Base-by-base conservation (phyloP, 805 yeast species). In the Lipomyces orientalis region DNA sequence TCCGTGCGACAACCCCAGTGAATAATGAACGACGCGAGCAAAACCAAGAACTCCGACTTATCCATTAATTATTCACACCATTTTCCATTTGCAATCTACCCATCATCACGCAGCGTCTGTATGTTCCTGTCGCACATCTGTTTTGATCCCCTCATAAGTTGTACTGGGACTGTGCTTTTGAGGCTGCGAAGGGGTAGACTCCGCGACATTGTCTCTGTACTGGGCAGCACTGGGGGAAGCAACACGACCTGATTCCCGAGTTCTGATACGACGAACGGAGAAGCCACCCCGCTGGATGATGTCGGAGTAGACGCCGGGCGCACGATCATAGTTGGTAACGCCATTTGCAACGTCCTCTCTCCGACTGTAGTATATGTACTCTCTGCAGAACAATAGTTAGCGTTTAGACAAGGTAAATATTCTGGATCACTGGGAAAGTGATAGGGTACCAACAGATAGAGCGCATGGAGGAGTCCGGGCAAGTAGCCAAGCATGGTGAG, bases 401-500 rank as follows among this genome's bases (percentile, higher is more conserved):
- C 25, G n/a, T 43, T 43, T 43, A n/a, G 16, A 43, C 22, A 34
- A 43, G 10, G n/a, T 5, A 4, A 43, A 43, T n/a, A n/a, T n/a
- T 2, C 19, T 25, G 16, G 22, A 43, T n/a, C n/a, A 2, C 7
- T 8, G 7, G 49, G 16, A 3, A 19, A 43, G 25, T 9, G 49
- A 31, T 25, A 19, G 55, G 55, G 14, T 4, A 67, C 71, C 39
- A 57, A 67, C 71, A 69, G 68, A 54, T 69, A 69, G 46, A 69
- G 57, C 6, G 72, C 72, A 35, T 69, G 72, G 14, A 69, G 62
- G 10, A 69, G 64, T 4, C 91, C 92, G 1, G 92, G 92, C 56
- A 88, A 77, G 74, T 85, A 87, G 37, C 90, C 91, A 65, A 88
- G 80, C 62, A 85, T 71, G 4, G 91, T 86, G 73, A 88, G 82